Evolutionary conservation across 1,139 yeast genomes (phyloP).

Genomic region (Hansenula lynferdii): DNA sequence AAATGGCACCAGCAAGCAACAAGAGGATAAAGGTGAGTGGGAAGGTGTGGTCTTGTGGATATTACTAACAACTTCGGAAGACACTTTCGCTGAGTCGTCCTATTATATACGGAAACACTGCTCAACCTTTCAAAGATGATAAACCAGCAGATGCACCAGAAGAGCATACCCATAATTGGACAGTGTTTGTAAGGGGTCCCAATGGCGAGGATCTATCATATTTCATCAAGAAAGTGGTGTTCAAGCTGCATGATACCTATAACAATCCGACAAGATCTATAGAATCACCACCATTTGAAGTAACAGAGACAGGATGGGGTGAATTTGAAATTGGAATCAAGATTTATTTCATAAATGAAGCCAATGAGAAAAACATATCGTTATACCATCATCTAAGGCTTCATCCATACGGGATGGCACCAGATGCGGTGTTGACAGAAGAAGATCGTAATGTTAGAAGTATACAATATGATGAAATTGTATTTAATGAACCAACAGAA

Average conservation of each 20-base stretch:
- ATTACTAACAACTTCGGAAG: conserved; percentile 21
- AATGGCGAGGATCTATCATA: conserved; percentile 78
- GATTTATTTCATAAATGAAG: conserved; percentile 78
- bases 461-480: conserved; percentile 82
- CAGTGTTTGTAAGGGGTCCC: conserved; percentile 86
- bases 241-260: conserved; percentile 93
- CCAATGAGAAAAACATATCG: conserved; percentile 83
- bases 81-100: conserved; percentile 83
- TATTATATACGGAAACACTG: conserved; percentile 81
- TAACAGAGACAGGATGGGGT: conserved; percentile 99
- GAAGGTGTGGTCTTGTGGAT: not conserved
- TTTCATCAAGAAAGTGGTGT: conserved; percentile 84
- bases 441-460: conserved; percentile 50
- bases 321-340: conserved; percentile 92
- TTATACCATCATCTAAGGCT: conserved; percentile 85
- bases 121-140: conserved; percentile 62
- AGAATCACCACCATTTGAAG: conserved; percentile 89
- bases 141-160: conserved; percentile 70
- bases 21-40: conserved; percentile 15
- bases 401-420: conserved; percentile 70
- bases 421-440: conserved; percentile 23
- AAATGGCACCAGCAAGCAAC: conserved; percentile 16
- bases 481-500: conserved; percentile 95
- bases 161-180: conserved; percentile 96
- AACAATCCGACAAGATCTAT: conserved; percentile 78